Evolutionary conservation across 805 yeast genomes (phyloP).

Genomic region (Metschnikowia drakensbergensis): DNA sequence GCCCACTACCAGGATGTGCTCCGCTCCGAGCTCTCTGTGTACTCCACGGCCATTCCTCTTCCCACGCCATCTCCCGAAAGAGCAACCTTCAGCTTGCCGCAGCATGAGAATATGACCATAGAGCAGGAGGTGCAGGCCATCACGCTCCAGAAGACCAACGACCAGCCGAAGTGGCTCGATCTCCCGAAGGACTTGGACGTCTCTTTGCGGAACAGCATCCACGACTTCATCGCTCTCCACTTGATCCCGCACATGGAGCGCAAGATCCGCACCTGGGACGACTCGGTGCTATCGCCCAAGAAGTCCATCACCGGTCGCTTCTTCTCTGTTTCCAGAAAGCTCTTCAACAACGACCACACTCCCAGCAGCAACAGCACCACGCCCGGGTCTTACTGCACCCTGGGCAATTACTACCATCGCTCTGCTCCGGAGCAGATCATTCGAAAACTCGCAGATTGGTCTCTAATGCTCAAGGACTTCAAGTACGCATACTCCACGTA

Average conservation of each 20-base stretch:
- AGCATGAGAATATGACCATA: slow-evolving; percentile 38
- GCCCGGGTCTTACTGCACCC: slow-evolving; percentile 42
- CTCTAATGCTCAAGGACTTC: slow-evolving; percentile 86
- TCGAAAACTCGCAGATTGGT: slow-evolving; percentile 87
- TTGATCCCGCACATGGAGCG: slow-evolving; percentile 83
- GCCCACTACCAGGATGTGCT: slow-evolving; percentile 37
- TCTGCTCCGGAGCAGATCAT: slow-evolving; percentile 67
- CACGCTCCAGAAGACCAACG: slow-evolving; percentile 22
- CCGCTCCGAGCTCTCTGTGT: slow-evolving; percentile 23
- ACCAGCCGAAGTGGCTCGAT: slow-evolving; percentile 13
- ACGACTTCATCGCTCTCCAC: slow-evolving; percentile 46
- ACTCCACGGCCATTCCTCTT: slow-evolving; percentile 24
- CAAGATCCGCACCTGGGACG: slow-evolving; percentile 81
- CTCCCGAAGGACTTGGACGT: slow-evolving; percentile 39
- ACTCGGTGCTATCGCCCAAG: slow-evolving; percentile 70
- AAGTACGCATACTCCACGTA: slow-evolving; percentile 78
- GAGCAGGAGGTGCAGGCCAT: slow-evolving; percentile 48
- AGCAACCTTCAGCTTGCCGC: slow-evolving; percentile 12
- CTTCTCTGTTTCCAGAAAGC: slow-evolving; percentile 61
- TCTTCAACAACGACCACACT: slow-evolving; percentile 42
- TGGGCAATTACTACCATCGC: slow-evolving; percentile 56
- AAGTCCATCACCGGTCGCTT: slow-evolving; percentile 71
- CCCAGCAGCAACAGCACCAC: slow-evolving; percentile 23
- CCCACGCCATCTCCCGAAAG: slow-evolving; percentile 46
- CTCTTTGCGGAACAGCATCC: slow-evolving; percentile 36